A percentile compares a stretch with the other conserved stretches of the same genome.
Conservation (phyloP, 2,329 filamentous ascomycete species). For the Diaporthe amygdali region DNA sequence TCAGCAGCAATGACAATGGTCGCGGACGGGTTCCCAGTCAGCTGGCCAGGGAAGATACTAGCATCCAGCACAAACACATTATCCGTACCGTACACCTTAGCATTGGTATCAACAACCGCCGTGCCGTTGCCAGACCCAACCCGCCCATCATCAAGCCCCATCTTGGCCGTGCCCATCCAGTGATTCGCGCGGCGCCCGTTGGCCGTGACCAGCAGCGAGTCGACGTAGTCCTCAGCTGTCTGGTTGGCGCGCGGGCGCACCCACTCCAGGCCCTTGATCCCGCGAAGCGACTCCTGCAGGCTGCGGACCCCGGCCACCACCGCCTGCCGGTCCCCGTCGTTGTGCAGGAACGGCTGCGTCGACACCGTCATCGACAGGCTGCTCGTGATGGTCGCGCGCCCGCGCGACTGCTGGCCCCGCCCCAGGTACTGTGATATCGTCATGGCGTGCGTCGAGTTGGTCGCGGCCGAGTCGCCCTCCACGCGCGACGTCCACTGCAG, state of each 20-base stretch:
- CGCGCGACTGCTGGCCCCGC: constrained; percentile 65
- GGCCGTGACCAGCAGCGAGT: constrained; percentile 35
- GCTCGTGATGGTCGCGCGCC: constrained; percentile 64
- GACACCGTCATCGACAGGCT: constrained; percentile 63
- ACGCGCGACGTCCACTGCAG: constrained; percentile 69
- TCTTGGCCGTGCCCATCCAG: constrained; percentile 26
- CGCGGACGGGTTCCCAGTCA: constrained; percentile 22
- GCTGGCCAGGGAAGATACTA: constrained; percentile 24
- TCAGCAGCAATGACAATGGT: constrained; percentile 22
- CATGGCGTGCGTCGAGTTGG: constrained; percentile 44
- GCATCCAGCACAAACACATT: constrained; percentile 26
- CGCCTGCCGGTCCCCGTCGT: constrained; percentile 62
- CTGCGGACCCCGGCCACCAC: constrained; percentile 69
- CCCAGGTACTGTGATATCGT: constrained; percentile 67
- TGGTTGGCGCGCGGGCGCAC: constrained; percentile 56
- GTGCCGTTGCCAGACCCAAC: constrained; percentile 5
- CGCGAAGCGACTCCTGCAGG: constrained; percentile 58
- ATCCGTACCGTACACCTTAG: constrained; percentile 26
- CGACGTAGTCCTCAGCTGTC: constrained; percentile 62
- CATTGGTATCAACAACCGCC: constrained; percentile 23
- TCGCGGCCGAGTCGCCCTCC: constrained; percentile 33
- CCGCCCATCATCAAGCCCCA: constrained; percentile 20
- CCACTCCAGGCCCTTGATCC: constrained; percentile 60
- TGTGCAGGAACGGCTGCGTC: constrained; percentile 62
- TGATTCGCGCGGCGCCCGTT: constrained; percentile 23